phyloP scores from a whole-genome alignment of 1,284 basidiomycete genomes.

The Golubevia sp. region DNA sequence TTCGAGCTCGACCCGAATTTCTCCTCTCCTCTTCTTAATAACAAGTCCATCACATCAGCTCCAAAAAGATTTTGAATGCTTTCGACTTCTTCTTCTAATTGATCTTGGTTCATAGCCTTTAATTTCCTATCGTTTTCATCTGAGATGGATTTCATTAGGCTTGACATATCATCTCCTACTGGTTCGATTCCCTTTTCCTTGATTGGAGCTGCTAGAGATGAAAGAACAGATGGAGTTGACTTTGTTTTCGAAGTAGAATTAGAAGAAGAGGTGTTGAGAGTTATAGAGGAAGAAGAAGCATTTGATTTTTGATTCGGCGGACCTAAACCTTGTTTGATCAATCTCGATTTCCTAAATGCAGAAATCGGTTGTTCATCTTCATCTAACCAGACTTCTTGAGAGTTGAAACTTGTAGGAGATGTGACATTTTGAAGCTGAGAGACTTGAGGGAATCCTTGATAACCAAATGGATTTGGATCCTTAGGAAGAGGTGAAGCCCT shows the following conservation, averaged over 20 bases:
- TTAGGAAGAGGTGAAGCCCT: not conserved
- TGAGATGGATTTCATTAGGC: not conserved
- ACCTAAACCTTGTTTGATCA: conserved; percentile 24
- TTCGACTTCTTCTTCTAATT: not conserved
- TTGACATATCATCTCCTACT: no score
- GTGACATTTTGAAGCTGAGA: not conserved
- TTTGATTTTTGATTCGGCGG: conserved; percentile 16
- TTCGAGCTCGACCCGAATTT: no score
- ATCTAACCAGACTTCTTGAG: conserved; percentile 10
- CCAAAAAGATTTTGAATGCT: not conserved
- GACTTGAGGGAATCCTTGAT: not conserved
- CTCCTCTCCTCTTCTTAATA: not conserved
- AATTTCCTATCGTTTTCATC: not conserved
- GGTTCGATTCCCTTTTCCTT: no score
- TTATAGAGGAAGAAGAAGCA: not conserved
- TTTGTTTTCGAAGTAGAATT: no score
- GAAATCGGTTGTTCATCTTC: conserved; percentile 44
- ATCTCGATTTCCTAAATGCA: conserved; percentile 43
- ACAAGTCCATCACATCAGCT: not conserved
- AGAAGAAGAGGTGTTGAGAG: not conserved
- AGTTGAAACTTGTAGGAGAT: not conserved
- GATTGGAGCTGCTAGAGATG: no score
- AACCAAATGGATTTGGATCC: not conserved
- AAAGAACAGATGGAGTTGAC: no score
- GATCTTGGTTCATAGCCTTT: not conserved